A percentile compares a stretch with the other conserved stretches of the same genome.
Conservation (phyloP, 805 yeast species). For the Limtongia smithiae region DNA sequence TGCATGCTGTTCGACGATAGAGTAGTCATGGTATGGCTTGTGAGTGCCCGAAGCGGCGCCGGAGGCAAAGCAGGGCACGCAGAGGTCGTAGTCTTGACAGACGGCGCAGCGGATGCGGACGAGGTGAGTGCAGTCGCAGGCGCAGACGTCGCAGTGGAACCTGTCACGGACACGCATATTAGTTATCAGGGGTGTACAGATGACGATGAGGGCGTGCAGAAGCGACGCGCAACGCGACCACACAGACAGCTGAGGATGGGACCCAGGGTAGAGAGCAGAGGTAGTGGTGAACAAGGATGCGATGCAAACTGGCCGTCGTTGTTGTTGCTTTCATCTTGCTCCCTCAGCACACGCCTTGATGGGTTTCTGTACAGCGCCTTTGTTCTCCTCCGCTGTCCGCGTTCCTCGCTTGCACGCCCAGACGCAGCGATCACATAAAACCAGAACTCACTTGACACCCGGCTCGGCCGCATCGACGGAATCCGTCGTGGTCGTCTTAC, state of each 20-base stretch:
- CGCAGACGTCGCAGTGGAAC: constrained; percentile 92
- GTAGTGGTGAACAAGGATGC: too few relatives aligned
- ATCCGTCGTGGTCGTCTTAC: constrained; percentile 37
- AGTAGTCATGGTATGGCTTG: constrained; percentile 91
- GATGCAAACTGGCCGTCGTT: too few relatives aligned
- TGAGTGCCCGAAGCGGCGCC: constrained; percentile 81
- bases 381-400: too few relatives aligned
- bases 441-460: constrained; percentile 41
- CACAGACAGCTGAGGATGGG: too few relatives aligned
- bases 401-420: too few relatives aligned
- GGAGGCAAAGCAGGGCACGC: constrained; percentile 93
- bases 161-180: constrained; percentile 33
- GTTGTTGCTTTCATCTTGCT: too few relatives aligned
- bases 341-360: too few relatives aligned
- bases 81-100: constrained; percentile 91
- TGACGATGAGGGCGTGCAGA: not conserved
- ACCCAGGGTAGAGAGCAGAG: not conserved
- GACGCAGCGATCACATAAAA: too few relatives aligned
- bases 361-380: too few relatives aligned
- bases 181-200: not conserved
- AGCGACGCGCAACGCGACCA: too few relatives aligned
- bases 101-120: constrained; percentile 89
- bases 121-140: constrained; percentile 91
- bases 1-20: constrained; percentile 88
- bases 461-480: constrained; percentile 38